A percentile compares a stretch with the other conserved stretches of the same genome.
Evolutionary conservation across 345 rosid species (phyloP).

Genomic region (Lenwebbia sp.): DNA sequence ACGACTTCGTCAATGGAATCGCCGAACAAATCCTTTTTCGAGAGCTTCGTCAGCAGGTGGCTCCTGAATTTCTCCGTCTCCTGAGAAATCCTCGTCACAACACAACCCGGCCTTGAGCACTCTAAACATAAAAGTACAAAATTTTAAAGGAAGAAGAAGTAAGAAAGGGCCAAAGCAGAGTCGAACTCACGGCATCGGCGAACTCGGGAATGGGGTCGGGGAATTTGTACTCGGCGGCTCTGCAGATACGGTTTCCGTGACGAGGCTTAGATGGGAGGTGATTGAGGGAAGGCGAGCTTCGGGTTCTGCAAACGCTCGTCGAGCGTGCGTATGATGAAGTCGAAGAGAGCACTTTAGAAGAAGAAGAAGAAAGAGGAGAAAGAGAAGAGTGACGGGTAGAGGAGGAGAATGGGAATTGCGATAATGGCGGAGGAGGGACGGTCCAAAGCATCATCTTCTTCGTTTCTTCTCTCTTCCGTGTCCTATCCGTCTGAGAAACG

Average conservation of each 20-base stretch:
- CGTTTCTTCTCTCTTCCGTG: not conserved
- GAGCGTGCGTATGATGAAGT: not conserved
- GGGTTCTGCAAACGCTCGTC: not conserved
- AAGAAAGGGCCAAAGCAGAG: not conserved
- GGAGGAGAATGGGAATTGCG: conserved; percentile 5
- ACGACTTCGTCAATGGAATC: conserved; percentile 61
- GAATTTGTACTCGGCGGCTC: conserved; percentile 66
- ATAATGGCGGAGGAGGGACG: not conserved
- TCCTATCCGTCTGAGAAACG: not conserved
- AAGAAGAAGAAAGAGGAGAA: not conserved
- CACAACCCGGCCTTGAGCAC: not conserved
- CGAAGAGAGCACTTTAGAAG: not conserved
- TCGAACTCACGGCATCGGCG: conserved; percentile 52
- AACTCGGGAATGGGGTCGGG: conserved; percentile 93
- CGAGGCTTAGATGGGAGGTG: not conserved
- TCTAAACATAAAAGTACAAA: not conserved
- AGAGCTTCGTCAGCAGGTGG: conserved; percentile 49
- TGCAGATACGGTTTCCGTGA: conserved; percentile 23
- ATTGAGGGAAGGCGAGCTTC: not conserved
- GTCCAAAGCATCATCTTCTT: not conserved
- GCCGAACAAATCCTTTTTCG: conserved; percentile 56
- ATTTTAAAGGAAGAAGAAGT: not conserved
- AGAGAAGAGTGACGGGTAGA: conserved; percentile 1
- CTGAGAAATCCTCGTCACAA: conserved; percentile 13
- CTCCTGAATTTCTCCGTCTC: conserved; percentile 74